phyloP scores from a whole-genome alignment of 768 basidiomycete species.

The Trametes sanguinea region DNA sequence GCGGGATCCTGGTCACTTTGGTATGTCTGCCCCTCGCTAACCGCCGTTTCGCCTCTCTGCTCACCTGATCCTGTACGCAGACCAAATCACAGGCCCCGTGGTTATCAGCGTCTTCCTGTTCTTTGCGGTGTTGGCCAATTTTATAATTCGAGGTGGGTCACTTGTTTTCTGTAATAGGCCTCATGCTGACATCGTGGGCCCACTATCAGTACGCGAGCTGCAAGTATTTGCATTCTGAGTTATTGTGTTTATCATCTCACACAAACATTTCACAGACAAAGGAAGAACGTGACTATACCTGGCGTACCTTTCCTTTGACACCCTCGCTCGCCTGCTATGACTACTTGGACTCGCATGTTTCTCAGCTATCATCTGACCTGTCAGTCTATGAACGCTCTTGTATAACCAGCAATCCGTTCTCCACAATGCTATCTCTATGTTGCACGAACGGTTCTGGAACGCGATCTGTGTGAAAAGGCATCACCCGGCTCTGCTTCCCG shows the following conservation, averaged over 20 bases:
- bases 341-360: too few species aligned
- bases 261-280: constrained; percentile 26
- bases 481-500: too few species aligned
- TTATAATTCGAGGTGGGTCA: constrained; percentile 75
- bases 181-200: neutral
- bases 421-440: too few species aligned
- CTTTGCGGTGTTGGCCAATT: constrained; percentile 85
- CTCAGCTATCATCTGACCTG: too few species aligned
- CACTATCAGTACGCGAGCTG: constrained; percentile 58
- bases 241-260: too few species aligned
- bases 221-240: constrained; percentile 32
- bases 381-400: too few species aligned
- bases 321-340: neutral
- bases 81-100: constrained; percentile 80
- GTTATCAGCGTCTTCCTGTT: constrained; percentile 83
- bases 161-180: neutral
- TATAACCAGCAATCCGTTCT: too few species aligned
- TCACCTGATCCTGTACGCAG: constrained; percentile 40
- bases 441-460: too few species aligned
- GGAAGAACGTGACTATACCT: constrained; percentile 40
- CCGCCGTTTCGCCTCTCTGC: neutral
- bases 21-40: constrained; percentile 40
- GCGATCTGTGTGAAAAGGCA: too few species aligned
- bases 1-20: constrained; percentile 87
- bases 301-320: constrained; percentile 26